Evolutionary conservation across 2,329 filamentous ascomycete species (phyloP), one percentile per base, ranked within the genome.

Genomic region (Sporothrix globosa): DNA sequence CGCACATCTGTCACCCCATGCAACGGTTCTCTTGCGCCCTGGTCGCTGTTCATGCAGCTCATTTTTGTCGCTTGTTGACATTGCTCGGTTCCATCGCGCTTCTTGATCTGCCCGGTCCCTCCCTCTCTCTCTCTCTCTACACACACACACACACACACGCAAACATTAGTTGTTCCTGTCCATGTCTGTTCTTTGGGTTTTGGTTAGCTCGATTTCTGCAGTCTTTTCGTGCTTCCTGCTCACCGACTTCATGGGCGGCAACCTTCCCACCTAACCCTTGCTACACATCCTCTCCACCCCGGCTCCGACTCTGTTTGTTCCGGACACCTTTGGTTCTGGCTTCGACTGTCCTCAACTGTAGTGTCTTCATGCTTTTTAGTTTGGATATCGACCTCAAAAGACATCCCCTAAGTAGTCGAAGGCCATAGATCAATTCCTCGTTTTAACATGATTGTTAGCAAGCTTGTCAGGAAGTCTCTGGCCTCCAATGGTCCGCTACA

Each of bases 21-120:
- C 77, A 77, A 77, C 77, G 77, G 76, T 79, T 77, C 75, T 75
- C 75, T 75, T 71, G 72, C 72, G 19, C 34, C 65, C 52, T 14
- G 54, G 50, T 77, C 78, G 79, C 78, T 80, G 79, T 82, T 82
- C 81, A 82, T 82, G 81, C 81, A 82, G 74, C 80, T 81, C 80
- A 81, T 80, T 75, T 75, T 75, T 75, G 63, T 52, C 63, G 61
- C 52, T 60, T 63, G 46, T 61, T 44, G 58, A 39, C 56, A 17
- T 54, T 69, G 30, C 58, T 58, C 39, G 30, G 46, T 14, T 34
- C 34, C 41, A 44, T 69, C 60, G 56, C 34, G 17, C 34, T 30
- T 65, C 21, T 41, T 50, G 60, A 34, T 60, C 41, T 41, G 60
- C 52, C n/a, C 30, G 14, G 24, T 52, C 21, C 24, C n/a, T 52